Evolutionary conservation across 495 filamentous ascomycete genomes (phyloP), one percentile per base, ranked within the genome.

Genomic region (Penicillium antarcticum): DNA sequence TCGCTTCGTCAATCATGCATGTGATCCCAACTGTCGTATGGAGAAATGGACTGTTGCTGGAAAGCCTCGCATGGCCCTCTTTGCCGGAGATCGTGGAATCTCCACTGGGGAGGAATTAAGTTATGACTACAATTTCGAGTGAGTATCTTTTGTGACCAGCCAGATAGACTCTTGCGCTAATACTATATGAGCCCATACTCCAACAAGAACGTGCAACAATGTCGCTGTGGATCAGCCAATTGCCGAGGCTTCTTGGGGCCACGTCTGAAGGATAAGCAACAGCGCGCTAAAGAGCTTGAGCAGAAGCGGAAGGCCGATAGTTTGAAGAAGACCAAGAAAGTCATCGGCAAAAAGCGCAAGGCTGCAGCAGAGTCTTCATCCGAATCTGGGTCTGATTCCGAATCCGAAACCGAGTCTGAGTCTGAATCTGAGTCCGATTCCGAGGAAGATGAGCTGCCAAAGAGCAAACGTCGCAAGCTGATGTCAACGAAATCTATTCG

Each of bases 121-220:
- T n/a, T 98, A 98, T 68, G 94, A 98, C 76, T 98, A 98, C 79
- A 98, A 98, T 67, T 98, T 98, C 65, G 88, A 96, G 79, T 82
- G 57, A 65, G 78, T 69, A 10, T 35, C 16, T 13, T 14, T 45
- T 5, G 5, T 17, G 17, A n/a, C 2, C 23, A 11, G 10, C 13
- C 6, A 14, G 5, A 2, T 17, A 13, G 3, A 6, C 13, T 14
- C 0, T 46, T 29, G 39, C 45, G 36, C 51, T 69, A 39, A 70
- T 26, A 32, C 23, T 31, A 3, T 11, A 21, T 21, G 38, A 77
- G 74, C 47, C 89, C 86, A 34, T 91, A 88, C 64, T 89, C 84
- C 14, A 80, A 81, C 63, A 89, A 89, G 73, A 89, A 89, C 66
- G 85, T 89, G 45, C 89, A 92, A 65, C 76, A 87, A 67, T 95